Base-by-base conservation (phyloP, 139 green algal genomes). In the Tetradesmus lagerheimii region DNA sequence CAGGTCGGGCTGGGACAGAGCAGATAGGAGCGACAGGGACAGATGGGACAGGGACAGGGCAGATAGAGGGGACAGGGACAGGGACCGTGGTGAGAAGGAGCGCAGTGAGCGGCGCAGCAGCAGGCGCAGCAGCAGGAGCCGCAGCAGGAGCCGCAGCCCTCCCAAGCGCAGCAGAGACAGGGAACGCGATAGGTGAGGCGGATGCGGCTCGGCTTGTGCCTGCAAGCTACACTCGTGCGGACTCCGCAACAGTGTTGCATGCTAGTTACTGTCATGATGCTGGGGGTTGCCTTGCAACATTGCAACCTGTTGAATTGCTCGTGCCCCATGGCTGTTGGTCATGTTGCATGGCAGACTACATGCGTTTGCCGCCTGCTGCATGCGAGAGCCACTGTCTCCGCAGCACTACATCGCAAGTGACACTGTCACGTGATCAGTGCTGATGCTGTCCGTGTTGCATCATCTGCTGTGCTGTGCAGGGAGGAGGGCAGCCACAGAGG, bases 51-150 rank as follows among this genome's bases (percentile, higher is more conserved):
- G 75, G 75, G 75, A 29, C 75, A 79, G 8, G 71, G 15, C 27
- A 78, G 74, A 80, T 27, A 80, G 74, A 9, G 34, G 34, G 15
- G 53, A 71, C 18, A 71, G 20, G 20, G 57, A 62, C 47, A 62
- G 57, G 25, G 57, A 71, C n/a, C 14, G 75, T 9, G 75, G 23
- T 35, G n/a, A 37, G 35, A 29, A 80, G 5, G 18, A 80, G 39
- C 34, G 35, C 35, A 80, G 80, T 16, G 45, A 74, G 38, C n/a
- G 80, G 4, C 45, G 45, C 23, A n/a, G 45, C 45, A 86, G 80
- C n/a, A 41, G 39, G 5, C 64, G 45, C n/a, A 62, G 80, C 45
- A 86, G 80, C n/a, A 86, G 31, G 35, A 86, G 80, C 45, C 43
- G 80, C n/a, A 86, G 80, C 45, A 78, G 31, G 31, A 78, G 67